A percentile compares a stretch with the other conserved stretches of the same genome.
These are phyloP conservation scores for Candida ortonii DNA, from an alignment of 805 yeast species.

Conservation along the genomic window DNA sequence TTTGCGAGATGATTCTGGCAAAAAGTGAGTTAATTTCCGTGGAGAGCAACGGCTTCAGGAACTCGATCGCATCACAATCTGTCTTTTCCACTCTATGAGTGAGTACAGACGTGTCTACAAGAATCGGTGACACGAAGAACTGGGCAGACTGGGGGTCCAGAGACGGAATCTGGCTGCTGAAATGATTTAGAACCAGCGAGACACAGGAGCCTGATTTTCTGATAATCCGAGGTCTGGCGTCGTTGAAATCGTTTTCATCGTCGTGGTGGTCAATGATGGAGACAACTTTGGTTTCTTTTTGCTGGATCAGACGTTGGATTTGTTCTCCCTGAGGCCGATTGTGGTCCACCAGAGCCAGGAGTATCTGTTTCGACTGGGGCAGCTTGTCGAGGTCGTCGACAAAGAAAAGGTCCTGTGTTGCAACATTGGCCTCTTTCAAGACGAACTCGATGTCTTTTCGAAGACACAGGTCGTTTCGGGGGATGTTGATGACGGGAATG, in stretches of 20 bases:
- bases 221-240: slow-evolving; percentile 62
- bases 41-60: slow-evolving; percentile 28
- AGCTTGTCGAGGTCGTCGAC: slow-evolving; percentile 57
- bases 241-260: slow-evolving; percentile 52
- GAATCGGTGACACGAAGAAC: slow-evolving; percentile 57
- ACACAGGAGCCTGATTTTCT: slow-evolving; percentile 74
- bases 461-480: slow-evolving; percentile 58
- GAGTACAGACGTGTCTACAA: slow-evolving; percentile 75
- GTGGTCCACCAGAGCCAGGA: slow-evolving; percentile 77
- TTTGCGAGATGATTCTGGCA: slow-evolving; percentile 42
- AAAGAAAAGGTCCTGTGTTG: slow-evolving; percentile 52
- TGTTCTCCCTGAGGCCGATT: slow-evolving; percentile 59
- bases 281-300: slow-evolving; percentile 35
- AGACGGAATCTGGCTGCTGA: slow-evolving; percentile 8
- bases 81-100: slow-evolving; percentile 56
- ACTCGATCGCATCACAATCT: slow-evolving; percentile 48
- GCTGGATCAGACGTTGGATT: slow-evolving; percentile 30
- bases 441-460: slow-evolving; percentile 69
- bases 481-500: slow-evolving; percentile 77
- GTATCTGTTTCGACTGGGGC: slow-evolving; percentile 22
- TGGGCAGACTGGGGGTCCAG: slow-evolving; percentile 30
- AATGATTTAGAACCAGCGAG: slow-evolving; percentile 61
- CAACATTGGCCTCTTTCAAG: slow-evolving; percentile 46
- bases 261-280: slow-evolving; percentile 88
- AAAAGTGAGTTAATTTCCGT: slow-evolving; percentile 22